Percentiles rank a stretch among this genome's conserved stretches.
Evolutionary conservation across 78 protist genomes (phyloP).

Genomic region (Dictyostelium brefeldianum): DNA sequence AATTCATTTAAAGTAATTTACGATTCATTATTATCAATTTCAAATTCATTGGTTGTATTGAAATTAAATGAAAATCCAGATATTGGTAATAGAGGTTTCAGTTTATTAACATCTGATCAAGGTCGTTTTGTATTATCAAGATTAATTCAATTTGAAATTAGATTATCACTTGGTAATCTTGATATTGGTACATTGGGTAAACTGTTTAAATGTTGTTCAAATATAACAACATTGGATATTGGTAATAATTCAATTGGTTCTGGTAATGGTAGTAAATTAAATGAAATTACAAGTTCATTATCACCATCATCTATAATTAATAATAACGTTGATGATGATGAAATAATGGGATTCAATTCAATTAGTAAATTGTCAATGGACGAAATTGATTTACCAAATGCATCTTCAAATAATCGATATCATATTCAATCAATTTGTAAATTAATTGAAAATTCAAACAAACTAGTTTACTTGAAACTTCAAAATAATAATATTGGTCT

Average conservation of each 20-base stretch:
- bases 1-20: not conserved
- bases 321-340: not conserved
- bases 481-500: constrained; percentile 18
- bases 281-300: not conserved
- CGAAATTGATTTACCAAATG: not conserved
- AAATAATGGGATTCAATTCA: not conserved
- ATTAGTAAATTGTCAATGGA: not conserved
- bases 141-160: not conserved
- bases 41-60: not conserved
- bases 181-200: not conserved
- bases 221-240: not conserved
- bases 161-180: not conserved
- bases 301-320: not conserved
- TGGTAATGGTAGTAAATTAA: not conserved
- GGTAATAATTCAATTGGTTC: constrained; percentile 3
- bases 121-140: not conserved
- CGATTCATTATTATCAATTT: not conserved
- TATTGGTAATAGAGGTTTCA: not conserved
- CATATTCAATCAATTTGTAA: not conserved
- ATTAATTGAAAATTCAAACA: constrained; percentile 12
- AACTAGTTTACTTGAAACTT: not conserved
- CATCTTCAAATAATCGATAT: not conserved
- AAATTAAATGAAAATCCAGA: constrained; percentile 5
- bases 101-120: not conserved
- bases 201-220: not conserved